These are phyloP conservation scores for Dipteronia dyeriana DNA, from an alignment of 345 rosid species.

Conservation along the genomic window DNA sequence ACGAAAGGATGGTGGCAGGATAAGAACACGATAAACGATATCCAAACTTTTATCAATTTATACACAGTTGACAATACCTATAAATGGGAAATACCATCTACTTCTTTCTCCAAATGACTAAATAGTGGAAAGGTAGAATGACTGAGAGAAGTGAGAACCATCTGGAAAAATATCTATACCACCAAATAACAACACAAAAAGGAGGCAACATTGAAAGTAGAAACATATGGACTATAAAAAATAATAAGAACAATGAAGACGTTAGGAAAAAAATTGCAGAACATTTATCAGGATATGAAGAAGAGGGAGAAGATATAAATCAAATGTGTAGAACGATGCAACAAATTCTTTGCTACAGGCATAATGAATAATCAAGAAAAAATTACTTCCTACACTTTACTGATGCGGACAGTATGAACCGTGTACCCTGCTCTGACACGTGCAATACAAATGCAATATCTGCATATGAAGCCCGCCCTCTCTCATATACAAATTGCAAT, in stretches of 20 bases:
- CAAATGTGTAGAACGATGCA: neutral
- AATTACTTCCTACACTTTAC: neutral
- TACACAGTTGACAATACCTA: neutral
- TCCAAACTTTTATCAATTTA: conserved; percentile 13
- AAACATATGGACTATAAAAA: neutral
- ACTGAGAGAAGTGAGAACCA: neutral
- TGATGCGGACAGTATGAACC: neutral
- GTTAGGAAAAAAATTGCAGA: neutral
- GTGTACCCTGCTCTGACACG: conserved; percentile 16
- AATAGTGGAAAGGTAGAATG: neutral
- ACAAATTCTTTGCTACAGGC: neutral
- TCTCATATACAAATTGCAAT: neutral
- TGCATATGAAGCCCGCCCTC: neutral
- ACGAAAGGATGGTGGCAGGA: conserved; percentile 6
- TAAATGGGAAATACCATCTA: neutral
- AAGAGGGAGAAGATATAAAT: neutral
- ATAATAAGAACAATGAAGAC: neutral
- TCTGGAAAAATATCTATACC: neutral
- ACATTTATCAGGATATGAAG: neutral
- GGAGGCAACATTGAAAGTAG: neutral
- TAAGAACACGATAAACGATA: conserved; percentile 9
- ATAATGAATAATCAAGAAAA: neutral
- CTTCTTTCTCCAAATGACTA: neutral
- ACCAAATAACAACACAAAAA: neutral
- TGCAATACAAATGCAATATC: neutral